Percentiles rank a stretch among this genome's conserved stretches.
These are phyloP conservation scores for Thalassia testudinum DNA, from an alignment of 116 monocot genomes.

Conservation along the genomic window DNA sequence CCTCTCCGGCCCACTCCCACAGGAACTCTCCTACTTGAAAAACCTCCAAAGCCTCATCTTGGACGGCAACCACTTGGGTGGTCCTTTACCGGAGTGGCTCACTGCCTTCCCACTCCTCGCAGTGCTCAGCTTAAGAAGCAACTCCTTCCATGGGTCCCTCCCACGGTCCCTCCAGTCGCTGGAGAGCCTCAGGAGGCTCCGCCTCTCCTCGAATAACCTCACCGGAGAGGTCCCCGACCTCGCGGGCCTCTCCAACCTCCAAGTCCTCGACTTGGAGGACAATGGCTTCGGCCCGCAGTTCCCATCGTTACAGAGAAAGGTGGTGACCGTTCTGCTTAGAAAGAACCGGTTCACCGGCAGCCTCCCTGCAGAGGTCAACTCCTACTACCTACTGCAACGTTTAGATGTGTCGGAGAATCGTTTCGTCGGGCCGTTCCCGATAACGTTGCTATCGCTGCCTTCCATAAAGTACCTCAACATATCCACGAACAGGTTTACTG, in stretches of 20 bases:
- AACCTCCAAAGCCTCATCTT: conserved; percentile 70
- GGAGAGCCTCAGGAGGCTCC: conserved; percentile 56
- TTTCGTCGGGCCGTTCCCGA: conserved; percentile 71
- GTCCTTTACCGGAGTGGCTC: conserved; percentile 37
- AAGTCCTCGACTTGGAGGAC: conserved; percentile 61
- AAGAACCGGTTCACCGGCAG: conserved; percentile 61
- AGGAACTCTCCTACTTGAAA: conserved; percentile 26
- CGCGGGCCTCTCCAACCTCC: conserved; percentile 44
- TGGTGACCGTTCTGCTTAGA: conserved; percentile 43
- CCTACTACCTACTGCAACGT: conserved; percentile 42
- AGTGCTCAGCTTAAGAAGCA: conserved; percentile 56
- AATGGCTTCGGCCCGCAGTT: conserved; percentile 72
- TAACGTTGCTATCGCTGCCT: conserved; percentile 47
- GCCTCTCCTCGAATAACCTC: conserved; percentile 46
- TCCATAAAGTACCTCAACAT: conserved; percentile 52
- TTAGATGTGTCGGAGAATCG: conserved; percentile 67
- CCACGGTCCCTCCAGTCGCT: conserved; percentile 40
- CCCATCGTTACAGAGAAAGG: conserved; percentile 59
- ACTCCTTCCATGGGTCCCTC: conserved; percentile 36
- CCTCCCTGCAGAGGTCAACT: conserved; percentile 39
- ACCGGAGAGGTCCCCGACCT: conserved; percentile 63
- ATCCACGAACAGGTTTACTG: conserved; percentile 67
- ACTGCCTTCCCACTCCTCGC: conserved; percentile 29
- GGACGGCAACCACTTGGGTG: conserved; percentile 51
- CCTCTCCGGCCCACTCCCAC: conserved; percentile 44